Base-by-base conservation (phyloP, 2,329 filamentous ascomycete species). In the Xylaria hypoxylon region DNA sequence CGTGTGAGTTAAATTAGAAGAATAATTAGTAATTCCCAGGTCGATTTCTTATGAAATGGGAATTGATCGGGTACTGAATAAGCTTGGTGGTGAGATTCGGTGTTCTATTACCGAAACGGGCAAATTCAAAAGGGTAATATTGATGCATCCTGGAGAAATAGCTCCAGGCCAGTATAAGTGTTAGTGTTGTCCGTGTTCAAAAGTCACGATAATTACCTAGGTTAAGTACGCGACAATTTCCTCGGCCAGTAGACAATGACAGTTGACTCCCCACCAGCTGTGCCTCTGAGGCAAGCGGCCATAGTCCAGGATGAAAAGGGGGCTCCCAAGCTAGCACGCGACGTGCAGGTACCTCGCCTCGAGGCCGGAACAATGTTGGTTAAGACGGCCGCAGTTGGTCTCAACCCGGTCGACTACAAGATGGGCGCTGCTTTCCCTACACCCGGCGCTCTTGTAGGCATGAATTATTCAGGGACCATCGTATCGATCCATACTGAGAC, bases 391-490 rank as follows among this genome's bases (percentile, higher is more conserved):
- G 53, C 53, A 10, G 45, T 64, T 6, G 55, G 55, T n/a, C 44
- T 64, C 33, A 64, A 64, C 28, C 53, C 62, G 15, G 5, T 2
- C 33, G 62, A 64, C 42, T 53, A 53, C 42, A 64, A 64, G 50
- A 52, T 64, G 44, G 22, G 44, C 17, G n/a, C 19, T 6, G 22
- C 22, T 8, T 59, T 45, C 10, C 44, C 62, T 5, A 45, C 45
- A 11, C 44, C 44, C 2, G 62, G 53, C 31, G 55, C 55, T 13
- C 33, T 59, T 28, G 35, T 59, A 3, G 62, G 53, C 5, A 53
- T 24, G 22, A 55, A 64, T 38, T 59, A 24, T n/a, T 45, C 55
- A 2, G 62, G 62, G 4, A 26, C 11, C 11, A 50, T 64, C 22
- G 53, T 59, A 1, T 13, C 28, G 26, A 35, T 59, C 19, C 19